These are phyloP conservation scores for Phylloporus scabripes DNA, from an alignment of 768 basidiomycete species.

Conservation along the genomic window DNA sequence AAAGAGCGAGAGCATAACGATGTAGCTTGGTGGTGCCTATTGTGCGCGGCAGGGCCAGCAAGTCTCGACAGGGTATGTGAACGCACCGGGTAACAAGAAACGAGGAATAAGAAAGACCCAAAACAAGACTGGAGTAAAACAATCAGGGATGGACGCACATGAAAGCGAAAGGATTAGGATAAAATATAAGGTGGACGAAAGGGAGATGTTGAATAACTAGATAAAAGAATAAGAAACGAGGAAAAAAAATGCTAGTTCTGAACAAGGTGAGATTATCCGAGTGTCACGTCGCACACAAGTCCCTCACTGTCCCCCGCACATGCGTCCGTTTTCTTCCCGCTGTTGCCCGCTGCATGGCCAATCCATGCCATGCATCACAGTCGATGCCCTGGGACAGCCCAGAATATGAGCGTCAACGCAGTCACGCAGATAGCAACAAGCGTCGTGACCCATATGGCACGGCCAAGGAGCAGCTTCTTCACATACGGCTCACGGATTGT, in stretches of 20 bases:
- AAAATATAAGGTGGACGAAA: slow-evolving; percentile 19
- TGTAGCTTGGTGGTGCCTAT: slow-evolving; percentile 17
- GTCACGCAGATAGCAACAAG: slow-evolving; percentile 73
- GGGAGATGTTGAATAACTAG: slow-evolving; percentile 24
- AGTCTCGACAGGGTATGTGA: slow-evolving; percentile 20
- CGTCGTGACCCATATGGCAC: slow-evolving; percentile 87
- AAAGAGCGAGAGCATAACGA: slow-evolving; percentile 26
- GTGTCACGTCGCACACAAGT: slow-evolving; percentile 13
- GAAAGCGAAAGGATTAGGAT: slow-evolving; percentile 24
- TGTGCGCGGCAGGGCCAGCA: slow-evolving; percentile 16
- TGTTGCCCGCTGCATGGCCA: neutral
- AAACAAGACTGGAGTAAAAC: slow-evolving; percentile 17
- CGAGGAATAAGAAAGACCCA: slow-evolving; percentile 4
- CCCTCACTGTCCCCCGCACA: slow-evolving; percentile 9
- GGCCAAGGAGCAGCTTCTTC: slow-evolving; percentile 79
- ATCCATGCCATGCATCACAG: slow-evolving; percentile 39
- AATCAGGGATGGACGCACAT: slow-evolving; percentile 14
- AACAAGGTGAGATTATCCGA: slow-evolving; percentile 17
- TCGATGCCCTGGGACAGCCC: slow-evolving; percentile 92
- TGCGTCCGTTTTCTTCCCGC: slow-evolving; percentile 6
- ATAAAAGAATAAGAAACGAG: slow-evolving; percentile 28
- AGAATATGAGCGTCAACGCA: slow-evolving; percentile 86
- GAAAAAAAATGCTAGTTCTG: slow-evolving; percentile 13
- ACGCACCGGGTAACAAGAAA: slow-evolving; percentile 22
- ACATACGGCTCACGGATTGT: slow-evolving; percentile 92